phyloP scores from a whole-genome alignment of 1,139 yeast genomes.

The Candida sojae region DNA sequence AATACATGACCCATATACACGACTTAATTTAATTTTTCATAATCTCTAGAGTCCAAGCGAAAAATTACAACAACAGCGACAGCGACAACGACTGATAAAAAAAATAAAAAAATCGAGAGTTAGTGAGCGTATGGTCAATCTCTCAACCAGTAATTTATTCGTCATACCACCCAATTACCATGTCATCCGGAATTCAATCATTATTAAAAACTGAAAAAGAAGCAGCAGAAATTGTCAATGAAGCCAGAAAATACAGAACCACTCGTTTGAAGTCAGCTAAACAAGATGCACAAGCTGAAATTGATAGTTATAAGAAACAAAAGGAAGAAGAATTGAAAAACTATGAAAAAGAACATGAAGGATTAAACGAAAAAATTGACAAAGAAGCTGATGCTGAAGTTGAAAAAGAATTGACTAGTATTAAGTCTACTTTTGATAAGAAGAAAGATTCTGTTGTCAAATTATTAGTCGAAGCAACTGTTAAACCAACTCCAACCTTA shows the following conservation, averaged over 20 bases:
- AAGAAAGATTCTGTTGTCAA: slow-evolving; percentile 72
- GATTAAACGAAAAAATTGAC: slow-evolving; percentile 66
- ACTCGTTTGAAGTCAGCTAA: slow-evolving; percentile 92
- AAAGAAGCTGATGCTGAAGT: slow-evolving; percentile 70
- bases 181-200: slow-evolving; percentile 42
- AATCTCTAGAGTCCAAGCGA: no score
- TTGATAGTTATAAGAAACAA: slow-evolving; percentile 79
- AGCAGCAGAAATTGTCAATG: slow-evolving; percentile 92
- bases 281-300: slow-evolving; percentile 87
- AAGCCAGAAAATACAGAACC: slow-evolving; percentile 86
- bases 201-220: slow-evolving; percentile 81
- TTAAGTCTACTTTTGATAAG: slow-evolving; percentile 60
- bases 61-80: not conserved
- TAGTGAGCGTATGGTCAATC: not conserved
- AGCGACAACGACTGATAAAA: slow-evolving; percentile 3
- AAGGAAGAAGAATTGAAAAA: slow-evolving; percentile 82
- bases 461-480: slow-evolving; percentile 77
- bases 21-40: not conserved
- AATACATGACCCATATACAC: not conserved
- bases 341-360: slow-evolving; percentile 69
- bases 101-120: not conserved
- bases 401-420: slow-evolving; percentile 58
- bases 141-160: not conserved
- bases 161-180: slow-evolving; percentile 10
- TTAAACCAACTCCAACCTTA: slow-evolving; percentile 75